Evolutionary conservation across 2,329 filamentous ascomycete species (phyloP).

Genomic region (Dothistroma septosporum): DNA sequence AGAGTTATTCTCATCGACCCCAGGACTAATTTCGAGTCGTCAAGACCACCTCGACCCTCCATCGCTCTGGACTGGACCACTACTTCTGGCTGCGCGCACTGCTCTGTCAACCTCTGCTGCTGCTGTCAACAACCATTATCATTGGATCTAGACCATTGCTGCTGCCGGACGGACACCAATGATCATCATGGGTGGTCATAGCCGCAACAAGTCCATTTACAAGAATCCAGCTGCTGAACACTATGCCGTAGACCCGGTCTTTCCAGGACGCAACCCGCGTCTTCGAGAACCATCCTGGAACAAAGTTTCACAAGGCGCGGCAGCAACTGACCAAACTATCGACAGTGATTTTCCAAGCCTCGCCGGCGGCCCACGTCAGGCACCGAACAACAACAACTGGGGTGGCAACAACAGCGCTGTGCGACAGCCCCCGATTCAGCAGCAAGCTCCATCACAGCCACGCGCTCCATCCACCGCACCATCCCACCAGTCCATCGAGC

Average conservation of each 20-base stretch:
- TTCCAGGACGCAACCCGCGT: not conserved
- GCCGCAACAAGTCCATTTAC: not conserved
- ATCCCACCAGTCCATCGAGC: conserved; percentile 47
- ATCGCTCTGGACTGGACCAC: not conserved
- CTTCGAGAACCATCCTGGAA: not conserved
- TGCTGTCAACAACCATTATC: not conserved
- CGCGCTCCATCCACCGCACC: conserved; percentile 44
- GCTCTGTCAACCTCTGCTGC: not conserved
- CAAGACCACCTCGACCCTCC: not conserved
- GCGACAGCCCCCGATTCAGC: conserved; percentile 40
- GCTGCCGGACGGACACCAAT: not conserved
- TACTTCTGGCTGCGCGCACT: not conserved
- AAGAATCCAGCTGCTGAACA: not conserved
- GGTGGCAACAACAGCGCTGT: conserved; percentile 51
- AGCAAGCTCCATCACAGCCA: conserved; percentile 41
- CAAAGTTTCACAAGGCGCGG: not conserved
- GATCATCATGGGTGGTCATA: not conserved
- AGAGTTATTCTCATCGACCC: not conserved
- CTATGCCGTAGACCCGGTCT: not conserved
- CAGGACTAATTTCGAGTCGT: not conserved
- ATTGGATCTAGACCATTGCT: not conserved
- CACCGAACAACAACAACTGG: conserved; percentile 53
- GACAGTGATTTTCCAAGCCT: conserved; percentile 61
- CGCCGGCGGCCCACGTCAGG: conserved; percentile 54
- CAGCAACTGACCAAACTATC: conserved; percentile 23